phyloP scores from a whole-genome alignment of 805 yeast genomes.

The Lachancea cidri region DNA sequence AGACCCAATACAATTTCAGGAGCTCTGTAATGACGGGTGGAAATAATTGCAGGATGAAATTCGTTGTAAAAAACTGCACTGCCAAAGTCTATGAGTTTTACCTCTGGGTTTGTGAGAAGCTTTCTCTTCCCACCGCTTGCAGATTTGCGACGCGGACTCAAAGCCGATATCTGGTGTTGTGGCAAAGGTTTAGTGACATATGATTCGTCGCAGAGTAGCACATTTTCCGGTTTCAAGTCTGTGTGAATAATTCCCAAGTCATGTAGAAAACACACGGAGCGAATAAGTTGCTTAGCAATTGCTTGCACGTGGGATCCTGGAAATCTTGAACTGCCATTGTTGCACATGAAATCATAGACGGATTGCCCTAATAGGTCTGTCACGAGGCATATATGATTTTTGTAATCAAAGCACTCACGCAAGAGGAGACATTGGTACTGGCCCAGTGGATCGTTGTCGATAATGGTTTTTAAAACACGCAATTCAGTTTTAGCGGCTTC shows the following conservation, averaged over 20 bases:
- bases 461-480: slow-evolving; percentile 50
- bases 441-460: slow-evolving; percentile 46
- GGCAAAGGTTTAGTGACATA: slow-evolving; percentile 24
- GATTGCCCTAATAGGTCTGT: slow-evolving; percentile 83
- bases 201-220: slow-evolving; percentile 44
- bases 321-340: slow-evolving; percentile 79
- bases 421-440: slow-evolving; percentile 71
- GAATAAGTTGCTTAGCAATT: slow-evolving; percentile 75
- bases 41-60: slow-evolving; percentile 85
- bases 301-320: slow-evolving; percentile 93
- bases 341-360: slow-evolving; percentile 83
- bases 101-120: slow-evolving; percentile 63
- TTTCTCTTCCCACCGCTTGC: slow-evolving; percentile 33
- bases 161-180: slow-evolving; percentile 12
- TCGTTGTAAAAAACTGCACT: slow-evolving; percentile 92
- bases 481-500: slow-evolving; percentile 94
- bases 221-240: slow-evolving; percentile 94
- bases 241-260: slow-evolving; percentile 90
- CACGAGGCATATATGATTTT: slow-evolving; percentile 91
- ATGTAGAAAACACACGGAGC: slow-evolving; percentile 85
- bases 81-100: slow-evolving; percentile 95
- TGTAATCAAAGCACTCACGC: slow-evolving; percentile 84
- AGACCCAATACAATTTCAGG: slow-evolving; percentile 91
- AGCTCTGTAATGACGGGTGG: slow-evolving; percentile 94
- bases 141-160: slow-evolving; percentile 27